phyloP scores from a whole-genome alignment of 305 asterid genomes.

The Solanum hybrid region DNA sequence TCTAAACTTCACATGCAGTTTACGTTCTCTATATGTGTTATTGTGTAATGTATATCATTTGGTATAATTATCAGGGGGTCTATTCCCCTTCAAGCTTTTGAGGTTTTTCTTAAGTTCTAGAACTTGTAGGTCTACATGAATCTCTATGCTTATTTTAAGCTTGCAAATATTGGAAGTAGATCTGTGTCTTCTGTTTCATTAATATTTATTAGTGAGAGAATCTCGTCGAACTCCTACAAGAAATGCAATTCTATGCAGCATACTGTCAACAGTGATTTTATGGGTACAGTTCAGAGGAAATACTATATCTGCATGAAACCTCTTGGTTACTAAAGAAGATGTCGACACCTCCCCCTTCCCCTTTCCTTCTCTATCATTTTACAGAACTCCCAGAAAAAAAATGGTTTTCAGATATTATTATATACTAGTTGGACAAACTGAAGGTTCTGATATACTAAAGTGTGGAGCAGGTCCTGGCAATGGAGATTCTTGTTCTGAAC shows the following conservation, averaged over 20 bases:
- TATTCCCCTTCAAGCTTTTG: neutral
- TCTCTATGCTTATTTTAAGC: neutral
- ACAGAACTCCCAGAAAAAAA: neutral
- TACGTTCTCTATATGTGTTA: neutral
- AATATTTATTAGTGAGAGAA: neutral
- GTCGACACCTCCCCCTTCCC: neutral
- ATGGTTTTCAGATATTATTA: neutral
- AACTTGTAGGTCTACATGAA: neutral
- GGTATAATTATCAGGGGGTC: neutral
- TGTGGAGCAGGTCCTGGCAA: conserved; percentile 38
- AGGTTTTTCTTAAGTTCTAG: neutral
- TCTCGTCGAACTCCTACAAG: neutral
- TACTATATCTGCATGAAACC: neutral
- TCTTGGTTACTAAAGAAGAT: neutral
- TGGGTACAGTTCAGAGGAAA: neutral
- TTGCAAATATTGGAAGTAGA: neutral
- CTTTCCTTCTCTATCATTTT: neutral
- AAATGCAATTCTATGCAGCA: neutral
- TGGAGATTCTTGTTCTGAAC: conserved; percentile 57
- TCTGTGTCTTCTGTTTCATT: neutral
- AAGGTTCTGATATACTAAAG: neutral
- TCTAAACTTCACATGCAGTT: neutral
- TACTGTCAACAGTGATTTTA: neutral
- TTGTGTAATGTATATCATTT: neutral
- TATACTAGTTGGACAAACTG: neutral